Conservation (phyloP, 164 flowering plant genomes). For the Houttuynia cordata region DNA sequence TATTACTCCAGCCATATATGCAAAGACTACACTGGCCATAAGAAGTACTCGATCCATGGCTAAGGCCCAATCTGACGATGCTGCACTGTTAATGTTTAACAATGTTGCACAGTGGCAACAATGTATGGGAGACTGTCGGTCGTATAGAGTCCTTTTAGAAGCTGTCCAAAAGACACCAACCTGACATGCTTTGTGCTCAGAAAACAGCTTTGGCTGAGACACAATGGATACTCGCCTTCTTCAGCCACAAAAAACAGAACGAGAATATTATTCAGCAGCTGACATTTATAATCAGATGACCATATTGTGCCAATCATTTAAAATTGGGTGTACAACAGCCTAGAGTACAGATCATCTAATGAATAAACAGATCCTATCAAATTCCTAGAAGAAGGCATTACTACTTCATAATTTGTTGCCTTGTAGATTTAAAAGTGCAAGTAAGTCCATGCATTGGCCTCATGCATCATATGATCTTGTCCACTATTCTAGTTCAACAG, state of each 20-base stretch:
- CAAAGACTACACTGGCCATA: slow-evolving; percentile 53
- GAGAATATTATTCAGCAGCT: neutral
- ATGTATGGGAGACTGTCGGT: slow-evolving; percentile 14
- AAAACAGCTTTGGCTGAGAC: slow-evolving; percentile 2
- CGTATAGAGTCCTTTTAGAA: slow-evolving; percentile 6
- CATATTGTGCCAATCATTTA: too few species aligned
- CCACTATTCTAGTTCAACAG: too few species aligned
- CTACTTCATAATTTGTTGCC: too few species aligned
- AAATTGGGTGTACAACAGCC: too few species aligned
- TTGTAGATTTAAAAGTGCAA: too few species aligned
- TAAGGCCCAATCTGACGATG: slow-evolving; percentile 42
- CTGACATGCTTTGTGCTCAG: slow-evolving; percentile 10
- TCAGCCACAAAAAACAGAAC: slow-evolving; percentile 9
- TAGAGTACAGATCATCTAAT: too few species aligned
- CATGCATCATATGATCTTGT: too few species aligned
- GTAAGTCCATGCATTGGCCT: too few species aligned
- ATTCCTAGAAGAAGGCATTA: too few species aligned
- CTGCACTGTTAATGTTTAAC: slow-evolving; percentile 26
- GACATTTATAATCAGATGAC: neutral
- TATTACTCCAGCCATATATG: slow-evolving; percentile 77
- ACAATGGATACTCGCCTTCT: slow-evolving; percentile 21
- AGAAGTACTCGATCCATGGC: slow-evolving; percentile 64
- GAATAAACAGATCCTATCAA: too few species aligned
- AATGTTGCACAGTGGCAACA: slow-evolving; percentile 44
- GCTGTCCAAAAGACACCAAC: slow-evolving; percentile 7